Evolutionary conservation across 2,329 filamentous ascomycete species (phyloP).

Genomic region (Ascochyta viciae-villosae): DNA sequence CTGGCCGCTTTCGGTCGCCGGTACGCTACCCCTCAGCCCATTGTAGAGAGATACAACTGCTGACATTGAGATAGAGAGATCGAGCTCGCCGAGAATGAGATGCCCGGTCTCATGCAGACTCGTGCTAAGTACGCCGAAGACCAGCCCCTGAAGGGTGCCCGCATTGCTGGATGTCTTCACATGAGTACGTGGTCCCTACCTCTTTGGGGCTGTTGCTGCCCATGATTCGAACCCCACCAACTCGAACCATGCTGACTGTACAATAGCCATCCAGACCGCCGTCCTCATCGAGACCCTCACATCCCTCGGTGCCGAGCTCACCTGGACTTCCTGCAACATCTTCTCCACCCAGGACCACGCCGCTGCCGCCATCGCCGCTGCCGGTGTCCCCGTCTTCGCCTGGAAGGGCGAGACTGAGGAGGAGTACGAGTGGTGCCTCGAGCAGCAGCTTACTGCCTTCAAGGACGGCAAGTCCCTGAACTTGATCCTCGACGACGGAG

Average conservation of each 20-base stretch:
- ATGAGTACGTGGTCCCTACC: constrained; percentile 70
- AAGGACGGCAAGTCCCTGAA: constrained; percentile 96
- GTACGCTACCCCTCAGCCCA: constrained; percentile 25
- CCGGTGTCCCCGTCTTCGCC: constrained; percentile 86
- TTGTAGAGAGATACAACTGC: not conserved
- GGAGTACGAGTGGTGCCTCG: constrained; percentile 99
- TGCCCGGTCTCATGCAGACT: constrained; percentile 97
- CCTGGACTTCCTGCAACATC: constrained; percentile 99
- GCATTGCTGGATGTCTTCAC: constrained; percentile 97
- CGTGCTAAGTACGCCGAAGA: constrained; percentile 88
- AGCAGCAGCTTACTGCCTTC: constrained; percentile 97
- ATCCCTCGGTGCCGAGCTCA: constrained; percentile 94
- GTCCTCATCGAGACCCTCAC: constrained; percentile 98
- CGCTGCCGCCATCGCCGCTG: constrained; percentile 93
- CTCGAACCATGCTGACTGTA: not conserved
- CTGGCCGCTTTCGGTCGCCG: constrained; percentile 98
- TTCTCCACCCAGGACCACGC: constrained; percentile 99
- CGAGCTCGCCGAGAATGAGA: constrained; percentile 88
- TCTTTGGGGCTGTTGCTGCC: not conserved
- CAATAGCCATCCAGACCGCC: constrained; percentile 89
- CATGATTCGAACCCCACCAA: not conserved
- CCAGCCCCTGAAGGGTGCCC: constrained; percentile 92
- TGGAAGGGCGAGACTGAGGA: constrained; percentile 97
- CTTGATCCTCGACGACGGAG: constrained; percentile 98
- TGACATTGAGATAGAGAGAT: constrained; percentile 67